Conservation (phyloP, 352 stramenopile genomes). For the Globisporangium takayamanum region DNA sequence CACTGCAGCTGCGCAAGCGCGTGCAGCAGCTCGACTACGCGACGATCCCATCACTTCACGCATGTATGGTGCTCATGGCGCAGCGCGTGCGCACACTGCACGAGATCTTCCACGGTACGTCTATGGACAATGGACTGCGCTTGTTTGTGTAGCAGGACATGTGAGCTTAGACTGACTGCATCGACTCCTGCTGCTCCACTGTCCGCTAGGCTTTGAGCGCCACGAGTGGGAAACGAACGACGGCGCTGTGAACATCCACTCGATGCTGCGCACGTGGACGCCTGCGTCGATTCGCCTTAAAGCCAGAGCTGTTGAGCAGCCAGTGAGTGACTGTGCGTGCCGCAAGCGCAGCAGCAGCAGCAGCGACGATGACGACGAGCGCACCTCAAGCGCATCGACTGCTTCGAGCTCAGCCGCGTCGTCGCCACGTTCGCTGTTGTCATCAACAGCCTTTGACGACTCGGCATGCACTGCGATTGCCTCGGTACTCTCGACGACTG, state of each 20-base stretch:
- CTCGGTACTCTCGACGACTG: not conserved
- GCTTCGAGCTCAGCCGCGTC: not conserved
- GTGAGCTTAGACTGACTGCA: too few species aligned
- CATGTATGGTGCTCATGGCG: constrained; percentile 55
- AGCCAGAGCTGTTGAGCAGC: constrained; percentile 26
- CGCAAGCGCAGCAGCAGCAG: constrained; percentile 7
- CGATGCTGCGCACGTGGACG: constrained; percentile 65
- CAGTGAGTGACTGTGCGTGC: constrained; percentile 15
- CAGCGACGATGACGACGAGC: not conserved
- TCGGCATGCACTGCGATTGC: not conserved
- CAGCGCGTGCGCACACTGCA: constrained; percentile 32
- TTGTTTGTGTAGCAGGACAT: too few species aligned
- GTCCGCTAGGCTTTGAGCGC: constrained; percentile 33
- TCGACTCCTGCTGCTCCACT: not conserved
- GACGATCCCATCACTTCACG: constrained; percentile 51
- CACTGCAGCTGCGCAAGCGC: constrained; percentile 21
- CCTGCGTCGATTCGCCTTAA: constrained; percentile 18
- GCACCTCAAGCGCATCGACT: not conserved
- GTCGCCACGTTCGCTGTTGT: not conserved
- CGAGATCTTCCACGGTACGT: constrained; percentile 48
- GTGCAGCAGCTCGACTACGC: constrained; percentile 51
- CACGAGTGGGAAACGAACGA: constrained; percentile 68
- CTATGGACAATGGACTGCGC: constrained; percentile 3
- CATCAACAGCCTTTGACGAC: not conserved
- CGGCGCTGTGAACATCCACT: constrained; percentile 64